Evolutionary conservation across 75 land plant genomes (phyloP).

Genomic region (Gnetum montanum): DNA sequence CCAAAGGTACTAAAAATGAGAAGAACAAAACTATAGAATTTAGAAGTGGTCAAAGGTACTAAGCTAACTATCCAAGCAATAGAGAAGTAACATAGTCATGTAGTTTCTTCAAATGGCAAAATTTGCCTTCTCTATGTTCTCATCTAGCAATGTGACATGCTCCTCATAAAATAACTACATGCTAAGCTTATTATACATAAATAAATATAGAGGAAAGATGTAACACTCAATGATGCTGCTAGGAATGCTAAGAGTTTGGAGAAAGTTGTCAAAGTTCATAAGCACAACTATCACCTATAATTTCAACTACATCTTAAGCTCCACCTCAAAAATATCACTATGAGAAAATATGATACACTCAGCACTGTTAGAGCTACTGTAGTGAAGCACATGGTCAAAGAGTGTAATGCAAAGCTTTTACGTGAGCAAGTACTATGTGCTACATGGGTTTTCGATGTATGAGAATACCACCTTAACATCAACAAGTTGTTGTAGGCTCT

Average conservation of each 20-base stretch:
- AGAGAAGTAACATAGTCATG: constrained; percentile 23
- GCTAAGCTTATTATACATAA: constrained; percentile 26
- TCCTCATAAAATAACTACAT: constrained; percentile 32
- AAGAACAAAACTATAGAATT: too few species aligned
- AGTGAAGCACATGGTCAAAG: constrained; percentile 41
- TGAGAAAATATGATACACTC: constrained; percentile 22
- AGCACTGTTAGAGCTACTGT: constrained; percentile 8
- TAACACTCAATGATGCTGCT: constrained; percentile 40
- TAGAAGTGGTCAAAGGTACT: constrained; percentile 30
- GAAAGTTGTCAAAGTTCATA: constrained; percentile 17
- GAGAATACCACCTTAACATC: constrained; percentile 32
- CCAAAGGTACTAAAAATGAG: too few species aligned
- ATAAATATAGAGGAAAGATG: constrained; percentile 35
- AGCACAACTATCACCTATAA: constrained; percentile 9
- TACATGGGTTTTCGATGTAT: constrained; percentile 45
- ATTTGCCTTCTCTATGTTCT: constrained; percentile 33
- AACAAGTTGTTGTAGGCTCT: constrained; percentile 32
- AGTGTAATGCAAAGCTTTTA: constrained; percentile 42
- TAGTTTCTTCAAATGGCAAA: constrained; percentile 27
- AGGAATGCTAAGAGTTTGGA: constrained; percentile 11
- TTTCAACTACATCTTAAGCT: constrained; percentile 20
- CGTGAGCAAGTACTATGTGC: constrained; percentile 31
- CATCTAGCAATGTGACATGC: constrained; percentile 29
- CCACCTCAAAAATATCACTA: constrained; percentile 33
- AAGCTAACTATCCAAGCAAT: constrained; percentile 42